A percentile compares a stretch with the other conserved stretches of the same genome.
phyloP scores from a whole-genome alignment of 306 rosid genomes.

The Cucurbita maxima region DNA sequence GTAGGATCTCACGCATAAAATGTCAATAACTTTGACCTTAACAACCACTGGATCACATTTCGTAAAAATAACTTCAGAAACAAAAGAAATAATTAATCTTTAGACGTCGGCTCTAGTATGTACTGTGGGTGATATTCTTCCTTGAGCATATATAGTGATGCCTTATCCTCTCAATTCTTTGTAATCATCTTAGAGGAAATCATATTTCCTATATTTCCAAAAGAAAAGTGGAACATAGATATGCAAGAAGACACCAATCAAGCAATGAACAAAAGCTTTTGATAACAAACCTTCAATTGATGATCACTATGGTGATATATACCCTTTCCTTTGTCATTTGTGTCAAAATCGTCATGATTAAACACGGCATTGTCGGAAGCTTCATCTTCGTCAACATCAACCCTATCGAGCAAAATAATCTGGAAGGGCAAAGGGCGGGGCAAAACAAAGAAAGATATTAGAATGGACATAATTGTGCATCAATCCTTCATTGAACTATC shows the following conservation, averaged over 20 bases:
- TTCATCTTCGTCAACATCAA: slow-evolving; percentile 40
- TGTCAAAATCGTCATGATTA: slow-evolving; percentile 23
- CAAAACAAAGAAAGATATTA: neutral
- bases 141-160: neutral
- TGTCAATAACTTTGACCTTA: neutral
- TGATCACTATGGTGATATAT: slow-evolving; percentile 23
- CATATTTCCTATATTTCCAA: neutral
- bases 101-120: neutral
- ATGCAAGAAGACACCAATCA: neutral
- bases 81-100: neutral
- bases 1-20: no score
- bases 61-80: neutral
- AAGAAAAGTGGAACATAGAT: neutral
- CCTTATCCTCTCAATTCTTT: neutral
- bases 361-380: slow-evolving; percentile 25
- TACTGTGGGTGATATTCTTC: neutral
- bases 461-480: neutral
- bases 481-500: neutral
- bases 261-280: slow-evolving; percentile 7
- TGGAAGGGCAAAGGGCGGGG: slow-evolving; percentile 10
- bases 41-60: neutral
- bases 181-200: neutral
- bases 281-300: slow-evolving; percentile 35
- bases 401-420: slow-evolving; percentile 33
- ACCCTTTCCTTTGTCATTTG: slow-evolving; percentile 43